Base-by-base conservation (phyloP, 192 early-diverging fungal genomes). In the Coemansia sp. region DNA sequence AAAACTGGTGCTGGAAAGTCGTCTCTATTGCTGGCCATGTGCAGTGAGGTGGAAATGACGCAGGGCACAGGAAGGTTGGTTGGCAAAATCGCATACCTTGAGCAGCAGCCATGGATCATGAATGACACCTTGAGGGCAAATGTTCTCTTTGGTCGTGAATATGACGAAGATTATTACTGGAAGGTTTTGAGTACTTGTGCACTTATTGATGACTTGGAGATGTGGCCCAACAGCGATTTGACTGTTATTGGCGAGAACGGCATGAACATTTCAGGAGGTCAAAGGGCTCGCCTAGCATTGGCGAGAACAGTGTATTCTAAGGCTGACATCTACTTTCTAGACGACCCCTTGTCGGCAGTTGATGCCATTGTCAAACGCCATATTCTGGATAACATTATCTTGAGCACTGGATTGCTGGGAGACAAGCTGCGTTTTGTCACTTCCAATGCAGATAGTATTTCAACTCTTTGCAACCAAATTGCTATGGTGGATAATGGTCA, bases 251-350 rank as follows among this genome's bases (percentile, higher is more conserved):
- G 88, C 52, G 88, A 90, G 40, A 77, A 84, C 11, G 88, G 90
- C 60, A 88, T 87, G 44, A 92, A 91, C 64, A 84, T 94, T 61
- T 90, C 89, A 64, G 86, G 90, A 23, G 91, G 91, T 1, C 92
- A 93, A 73, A 65, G 83, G 6, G 88, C 89, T 35, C 89, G 91
- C 14, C 79, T 93, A 17, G 85, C 84, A 35, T 67, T 89, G 64
- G 89, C 90, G 0, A 74, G 90, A 8, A 84, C 87, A 6, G 78
- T 93, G 11, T 94, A 93, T 66, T 87, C 82, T 1, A 52, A 84
- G 63, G 86, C 88, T 19, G 91, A 92, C 33, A 88, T 91, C 60
- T 84, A 88, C 60, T 71, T 92, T 11, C 84, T 90, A 28, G 91
- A 88, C 67, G 93, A 94, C 63, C 91, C 91, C 23, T 71, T 95